Percentiles rank a stretch among this genome's conserved stretches.
phyloP scores from a whole-genome alignment of 202 grass and related monocot genomes.

The Musa balbisiana region DNA sequence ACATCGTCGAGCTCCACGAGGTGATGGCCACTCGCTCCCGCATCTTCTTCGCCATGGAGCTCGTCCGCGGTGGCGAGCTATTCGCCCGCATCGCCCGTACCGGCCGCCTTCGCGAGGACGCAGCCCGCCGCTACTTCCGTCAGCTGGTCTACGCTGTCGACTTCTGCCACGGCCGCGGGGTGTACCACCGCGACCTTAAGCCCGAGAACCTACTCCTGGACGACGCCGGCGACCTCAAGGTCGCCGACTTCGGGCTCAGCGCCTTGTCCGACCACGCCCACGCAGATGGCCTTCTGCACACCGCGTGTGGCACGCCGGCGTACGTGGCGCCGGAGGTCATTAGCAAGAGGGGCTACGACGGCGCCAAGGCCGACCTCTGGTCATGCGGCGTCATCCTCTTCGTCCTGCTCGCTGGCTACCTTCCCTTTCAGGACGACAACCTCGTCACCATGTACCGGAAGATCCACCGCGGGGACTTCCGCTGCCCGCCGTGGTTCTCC shows the following conservation, averaged over 20 bases:
- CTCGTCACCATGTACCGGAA: slow-evolving; percentile 20
- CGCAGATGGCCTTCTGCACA: slow-evolving; percentile 14
- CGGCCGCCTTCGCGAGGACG: slow-evolving; percentile 16
- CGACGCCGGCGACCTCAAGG: slow-evolving; percentile 16
- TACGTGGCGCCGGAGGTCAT: slow-evolving; percentile 20
- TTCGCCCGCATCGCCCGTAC: neutral
- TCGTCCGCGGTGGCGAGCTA: slow-evolving; percentile 20
- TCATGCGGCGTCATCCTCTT: slow-evolving; percentile 22
- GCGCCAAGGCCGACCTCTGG: slow-evolving; percentile 18
- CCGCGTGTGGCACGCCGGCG: slow-evolving; percentile 13
- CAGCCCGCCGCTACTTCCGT: slow-evolving; percentile 12
- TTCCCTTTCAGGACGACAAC: slow-evolving; percentile 18
- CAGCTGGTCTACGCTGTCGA: slow-evolving; percentile 12
- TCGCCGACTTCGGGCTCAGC: slow-evolving; percentile 22
- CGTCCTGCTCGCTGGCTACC: slow-evolving; percentile 11
- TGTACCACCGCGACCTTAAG: slow-evolving; percentile 18
- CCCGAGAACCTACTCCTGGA: slow-evolving; percentile 19
- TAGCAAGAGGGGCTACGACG: slow-evolving; percentile 14
- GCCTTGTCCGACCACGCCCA: slow-evolving; percentile 6
- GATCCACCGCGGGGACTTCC: slow-evolving; percentile 21
- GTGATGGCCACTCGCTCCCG: slow-evolving; percentile 16
- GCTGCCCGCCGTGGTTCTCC: slow-evolving; percentile 18
- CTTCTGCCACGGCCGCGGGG: slow-evolving; percentile 18
- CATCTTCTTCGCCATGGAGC: slow-evolving; percentile 22
- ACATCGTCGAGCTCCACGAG: slow-evolving; percentile 27